Evolutionary conservation across 2,329 filamentous ascomycete species (phyloP), one percentile per base, ranked within the genome.

Genomic region (Neopestalotiopsis rosae): DNA sequence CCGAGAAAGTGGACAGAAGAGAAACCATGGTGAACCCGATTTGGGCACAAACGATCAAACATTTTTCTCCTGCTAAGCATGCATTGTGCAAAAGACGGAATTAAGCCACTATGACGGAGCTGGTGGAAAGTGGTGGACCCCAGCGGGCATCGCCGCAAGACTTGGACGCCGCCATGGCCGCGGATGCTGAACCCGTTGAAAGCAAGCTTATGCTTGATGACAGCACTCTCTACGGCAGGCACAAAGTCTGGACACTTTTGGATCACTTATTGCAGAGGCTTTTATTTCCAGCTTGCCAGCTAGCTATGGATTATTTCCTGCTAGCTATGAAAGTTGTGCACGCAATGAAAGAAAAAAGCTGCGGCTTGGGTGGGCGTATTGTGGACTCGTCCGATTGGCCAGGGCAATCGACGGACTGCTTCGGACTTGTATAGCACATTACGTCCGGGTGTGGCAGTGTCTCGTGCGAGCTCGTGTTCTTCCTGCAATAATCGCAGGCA

Each of bases 21-120:
- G 45, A 20, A 52, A 52, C n/a, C 45, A 52, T 10, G 5, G 9
- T n/a, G 3, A 14, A 14, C 45, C 20, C 17, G 14, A 52, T 9
- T n/a, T 38, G 34, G 34, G 34, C 34, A 38, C 34, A 38, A 38
- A 38, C 45, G 45, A 52, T 52, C 45, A 52, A 52, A 52, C 45
- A 52, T n/a, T 9, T 52, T 20, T 20, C 17, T 52, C 14, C 45
- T 52, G 45, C 45, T 52, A n/a, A 52, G 45, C 14, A 52, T n/a
- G 45, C 14, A 52, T n/a, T 52, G 45, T 20, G 45, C 45, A 17
- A 52, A 17, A n/a, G 45, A 59, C 57, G 30, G 57, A 30, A 34
- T 30, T 40, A 45, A 64, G 61, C 61, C 61, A 45, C 61, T 24
- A 49, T 64, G 61, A 64, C 40, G 40, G 61, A 64, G 61, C 61